Evolutionary conservation across 2,329 filamentous ascomycete species (phyloP).

Genomic region (Stemphylium lycopersici): DNA sequence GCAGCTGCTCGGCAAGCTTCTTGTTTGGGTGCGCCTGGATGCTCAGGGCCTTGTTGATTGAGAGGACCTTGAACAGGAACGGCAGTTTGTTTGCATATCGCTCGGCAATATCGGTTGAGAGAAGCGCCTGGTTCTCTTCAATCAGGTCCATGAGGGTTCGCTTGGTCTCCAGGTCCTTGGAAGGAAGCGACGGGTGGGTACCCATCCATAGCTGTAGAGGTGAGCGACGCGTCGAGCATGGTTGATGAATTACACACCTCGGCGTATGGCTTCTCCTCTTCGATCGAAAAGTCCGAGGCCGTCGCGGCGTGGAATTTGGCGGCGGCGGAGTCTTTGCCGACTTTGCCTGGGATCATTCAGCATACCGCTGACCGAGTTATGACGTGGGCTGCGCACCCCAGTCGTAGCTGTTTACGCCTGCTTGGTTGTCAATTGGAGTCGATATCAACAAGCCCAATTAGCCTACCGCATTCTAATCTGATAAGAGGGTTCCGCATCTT

Average conservation of each 20-base stretch:
- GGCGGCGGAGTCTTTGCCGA: constrained; percentile 83
- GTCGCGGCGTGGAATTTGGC: constrained; percentile 90
- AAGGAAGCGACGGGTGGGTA: constrained; percentile 94
- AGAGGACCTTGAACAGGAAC: constrained; percentile 97
- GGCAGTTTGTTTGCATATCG: constrained; percentile 84
- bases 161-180: constrained; percentile 83
- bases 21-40: constrained; percentile 98
- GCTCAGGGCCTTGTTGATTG: constrained; percentile 92
- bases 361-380: constrained; percentile 24
- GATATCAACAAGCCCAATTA: constrained; percentile 12
- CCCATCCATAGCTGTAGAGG: constrained; percentile 92
- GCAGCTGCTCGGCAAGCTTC: constrained; percentile 86
- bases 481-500: constrained; percentile 71
- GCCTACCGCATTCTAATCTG: constrained; percentile 75
- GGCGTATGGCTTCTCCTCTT: constrained; percentile 90
- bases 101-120: constrained; percentile 74
- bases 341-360: constrained; percentile 68
- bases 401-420: constrained; percentile 96
- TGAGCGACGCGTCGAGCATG: constrained; percentile 25
- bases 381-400: constrained; percentile 68
- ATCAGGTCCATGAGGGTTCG: constrained; percentile 87
- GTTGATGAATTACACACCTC: constrained; percentile 64
- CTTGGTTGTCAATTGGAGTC: constrained; percentile 29
- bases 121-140: constrained; percentile 81
- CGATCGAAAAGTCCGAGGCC: constrained; percentile 75